Conservation (phyloP, 768 basidiomycete genomes). For the Russula abietina region DNA sequence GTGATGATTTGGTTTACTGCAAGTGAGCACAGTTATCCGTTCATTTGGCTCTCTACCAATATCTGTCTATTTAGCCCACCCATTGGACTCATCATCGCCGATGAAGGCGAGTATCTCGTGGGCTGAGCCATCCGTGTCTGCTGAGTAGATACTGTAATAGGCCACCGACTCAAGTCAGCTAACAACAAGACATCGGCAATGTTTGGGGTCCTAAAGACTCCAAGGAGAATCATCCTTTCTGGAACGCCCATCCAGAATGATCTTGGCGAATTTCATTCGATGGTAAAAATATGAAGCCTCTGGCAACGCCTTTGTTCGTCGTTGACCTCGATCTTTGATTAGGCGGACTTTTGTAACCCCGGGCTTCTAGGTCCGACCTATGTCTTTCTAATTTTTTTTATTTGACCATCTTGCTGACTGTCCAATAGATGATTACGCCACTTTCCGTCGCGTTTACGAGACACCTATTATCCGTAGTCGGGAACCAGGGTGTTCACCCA, state of each 20-base stretch:
- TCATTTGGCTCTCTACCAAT: not conserved
- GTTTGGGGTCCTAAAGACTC: slow-evolving; percentile 73
- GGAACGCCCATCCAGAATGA: slow-evolving; percentile 99
- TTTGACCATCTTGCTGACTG: slow-evolving; percentile 4
- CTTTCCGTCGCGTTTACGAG: slow-evolving; percentile 80
- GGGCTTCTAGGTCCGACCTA: slow-evolving; percentile 63
- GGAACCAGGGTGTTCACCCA: slow-evolving; percentile 61
- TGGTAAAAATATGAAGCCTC: slow-evolving; percentile 49
- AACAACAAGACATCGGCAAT: slow-evolving; percentile 85
- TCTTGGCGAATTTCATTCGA: slow-evolving; percentile 89
- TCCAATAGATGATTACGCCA: slow-evolving; percentile 60
- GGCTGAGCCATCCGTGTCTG: not conserved
- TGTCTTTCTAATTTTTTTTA: not conserved
- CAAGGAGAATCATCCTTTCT: slow-evolving; percentile 79
- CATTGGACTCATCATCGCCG: slow-evolving; percentile 90
- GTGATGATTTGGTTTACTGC: slow-evolving; percentile 56
- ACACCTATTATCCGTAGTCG: slow-evolving; percentile 82
- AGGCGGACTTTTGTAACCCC: slow-evolving; percentile 95
- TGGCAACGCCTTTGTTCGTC: not conserved
- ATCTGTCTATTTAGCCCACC: slow-evolving; percentile 53
- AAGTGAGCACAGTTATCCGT: slow-evolving; percentile 38
- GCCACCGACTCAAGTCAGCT: slow-evolving; percentile 88
- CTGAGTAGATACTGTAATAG: slow-evolving; percentile 37
- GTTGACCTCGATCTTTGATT: not conserved
- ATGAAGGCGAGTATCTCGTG: slow-evolving; percentile 61